phyloP scores from a whole-genome alignment of 2,329 filamentous ascomycete genomes.

The Alternaria incomplexa region DNA sequence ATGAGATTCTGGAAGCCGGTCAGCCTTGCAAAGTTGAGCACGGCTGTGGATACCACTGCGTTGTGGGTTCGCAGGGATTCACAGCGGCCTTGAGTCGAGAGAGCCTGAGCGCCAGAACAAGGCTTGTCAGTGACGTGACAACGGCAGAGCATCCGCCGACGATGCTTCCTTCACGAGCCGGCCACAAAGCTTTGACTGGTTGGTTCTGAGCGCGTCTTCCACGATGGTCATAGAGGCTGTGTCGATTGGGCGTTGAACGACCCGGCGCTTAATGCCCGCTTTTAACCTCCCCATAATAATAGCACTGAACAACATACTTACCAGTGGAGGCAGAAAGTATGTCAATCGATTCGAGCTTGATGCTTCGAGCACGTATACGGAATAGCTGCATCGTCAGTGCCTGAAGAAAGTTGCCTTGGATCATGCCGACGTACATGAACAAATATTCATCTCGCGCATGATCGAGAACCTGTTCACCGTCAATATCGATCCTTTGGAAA shows the following conservation, averaged over 20 bases:
- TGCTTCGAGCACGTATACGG: slow-evolving; percentile 62
- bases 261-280: slow-evolving; percentile 44
- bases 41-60: background rate
- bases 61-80: slow-evolving; percentile 11
- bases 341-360: slow-evolving; percentile 56
- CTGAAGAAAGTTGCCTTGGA: slow-evolving; percentile 45
- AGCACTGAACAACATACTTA: slow-evolving; percentile 42
- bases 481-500: slow-evolving; percentile 44
- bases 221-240: slow-evolving; percentile 36
- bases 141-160: slow-evolving; percentile 1
- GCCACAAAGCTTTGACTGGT: slow-evolving; percentile 14
- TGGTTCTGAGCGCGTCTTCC: slow-evolving; percentile 21
- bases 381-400: slow-evolving; percentile 62
- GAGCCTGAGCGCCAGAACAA: slow-evolving; percentile 37
- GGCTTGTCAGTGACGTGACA: slow-evolving; percentile 22
- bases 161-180: slow-evolving; percentile 1
- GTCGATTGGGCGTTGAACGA: slow-evolving; percentile 27
- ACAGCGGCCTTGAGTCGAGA: slow-evolving; percentile 10
- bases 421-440: slow-evolving; percentile 65
- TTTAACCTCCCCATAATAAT: slow-evolving; percentile 34
- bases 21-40: slow-evolving; percentile 33
- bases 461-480: slow-evolving; percentile 59
- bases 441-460: slow-evolving; percentile 77
- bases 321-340: slow-evolving; percentile 56
- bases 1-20: slow-evolving; percentile 67